Evolutionary conservation across 768 basidiomycete species (phyloP).

Genomic region (Xerocomellus amylosporus): DNA sequence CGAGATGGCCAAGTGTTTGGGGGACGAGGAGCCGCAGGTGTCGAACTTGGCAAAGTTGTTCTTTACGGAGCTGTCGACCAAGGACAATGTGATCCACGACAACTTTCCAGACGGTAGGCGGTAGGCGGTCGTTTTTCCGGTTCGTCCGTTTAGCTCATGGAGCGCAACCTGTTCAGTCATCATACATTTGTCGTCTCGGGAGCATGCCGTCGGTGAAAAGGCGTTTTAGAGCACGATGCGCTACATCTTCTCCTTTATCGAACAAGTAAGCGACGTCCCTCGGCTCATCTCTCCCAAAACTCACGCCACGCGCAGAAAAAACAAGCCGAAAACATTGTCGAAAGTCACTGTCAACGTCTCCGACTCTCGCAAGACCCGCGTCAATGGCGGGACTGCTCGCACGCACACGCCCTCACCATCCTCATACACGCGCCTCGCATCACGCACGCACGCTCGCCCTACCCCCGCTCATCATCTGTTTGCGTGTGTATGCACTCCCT

Average conservation of each 20-base stretch:
- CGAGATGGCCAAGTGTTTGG: slow-evolving; percentile 99
- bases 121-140: slow-evolving; percentile 38
- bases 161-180: slow-evolving; percentile 56
- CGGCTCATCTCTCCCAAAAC: background rate
- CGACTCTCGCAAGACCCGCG: slow-evolving; percentile 80
- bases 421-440: too few relatives aligned
- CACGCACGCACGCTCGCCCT: too few relatives aligned
- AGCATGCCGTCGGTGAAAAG: slow-evolving; percentile 89
- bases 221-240: slow-evolving; percentile 89
- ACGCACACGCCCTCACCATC: too few relatives aligned
- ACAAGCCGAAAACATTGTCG: slow-evolving; percentile 95
- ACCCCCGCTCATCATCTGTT: too few relatives aligned
- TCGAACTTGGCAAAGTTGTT: slow-evolving; percentile 96
- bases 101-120: slow-evolving; percentile 92
- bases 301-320: slow-evolving; percentile 66
- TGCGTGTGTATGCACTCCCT: too few relatives aligned
- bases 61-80: slow-evolving; percentile 93
- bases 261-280: slow-evolving; percentile 60
- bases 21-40: slow-evolving; percentile 84
- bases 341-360: slow-evolving; percentile 97
- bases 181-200: slow-evolving; percentile 88
- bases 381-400: slow-evolving; percentile 79
- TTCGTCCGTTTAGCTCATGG: slow-evolving; percentile 2
- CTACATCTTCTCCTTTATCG: slow-evolving; percentile 95
- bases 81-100: slow-evolving; percentile 99